phyloP scores from a whole-genome alignment of 768 basidiomycete species.

The Gloeophyllum trabeum region DNA sequence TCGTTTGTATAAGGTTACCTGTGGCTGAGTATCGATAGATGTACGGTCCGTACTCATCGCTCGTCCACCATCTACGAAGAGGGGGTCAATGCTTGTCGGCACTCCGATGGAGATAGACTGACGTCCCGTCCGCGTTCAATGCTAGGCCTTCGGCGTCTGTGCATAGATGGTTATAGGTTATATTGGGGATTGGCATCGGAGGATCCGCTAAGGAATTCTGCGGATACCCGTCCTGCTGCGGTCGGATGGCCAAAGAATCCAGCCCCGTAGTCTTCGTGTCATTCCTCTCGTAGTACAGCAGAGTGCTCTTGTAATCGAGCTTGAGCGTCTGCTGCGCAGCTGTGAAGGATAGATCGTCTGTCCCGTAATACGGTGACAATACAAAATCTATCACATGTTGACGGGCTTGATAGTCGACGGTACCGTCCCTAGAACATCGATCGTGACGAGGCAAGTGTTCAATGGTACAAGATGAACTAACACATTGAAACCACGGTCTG shows the following conservation, averaged over 20 bases:
- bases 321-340: conserved; percentile 39
- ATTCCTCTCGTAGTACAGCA: conserved; percentile 36
- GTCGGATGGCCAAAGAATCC: conserved; percentile 36
- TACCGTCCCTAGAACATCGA: conserved; percentile 27
- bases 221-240: conserved; percentile 21
- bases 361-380: conserved; percentile 41
- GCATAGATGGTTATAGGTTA: conserved; percentile 35
- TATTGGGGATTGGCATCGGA: conserved; percentile 32
- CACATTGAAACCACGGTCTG: conserved; percentile 54
- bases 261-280: conserved; percentile 41
- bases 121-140: conserved; percentile 48
- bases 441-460: conserved; percentile 4
- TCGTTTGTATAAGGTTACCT: conserved; percentile 41
- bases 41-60: conserved; percentile 63
- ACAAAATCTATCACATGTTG: conserved; percentile 51
- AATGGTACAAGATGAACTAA: conserved; percentile 15
- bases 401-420: conserved; percentile 53
- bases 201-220: conserved; percentile 25
- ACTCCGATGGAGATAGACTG: conserved; percentile 8
- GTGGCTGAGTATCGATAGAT: conserved; percentile 40
- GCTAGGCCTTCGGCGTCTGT: conserved; percentile 52
- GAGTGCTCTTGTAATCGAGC: conserved; percentile 37
- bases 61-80: conserved; percentile 42
- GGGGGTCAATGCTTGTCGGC: neutral
- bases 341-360: conserved; percentile 32